These are phyloP conservation scores for Leccinum obscurum DNA, from an alignment of 768 basidiomycete genomes.

Conservation along the genomic window DNA sequence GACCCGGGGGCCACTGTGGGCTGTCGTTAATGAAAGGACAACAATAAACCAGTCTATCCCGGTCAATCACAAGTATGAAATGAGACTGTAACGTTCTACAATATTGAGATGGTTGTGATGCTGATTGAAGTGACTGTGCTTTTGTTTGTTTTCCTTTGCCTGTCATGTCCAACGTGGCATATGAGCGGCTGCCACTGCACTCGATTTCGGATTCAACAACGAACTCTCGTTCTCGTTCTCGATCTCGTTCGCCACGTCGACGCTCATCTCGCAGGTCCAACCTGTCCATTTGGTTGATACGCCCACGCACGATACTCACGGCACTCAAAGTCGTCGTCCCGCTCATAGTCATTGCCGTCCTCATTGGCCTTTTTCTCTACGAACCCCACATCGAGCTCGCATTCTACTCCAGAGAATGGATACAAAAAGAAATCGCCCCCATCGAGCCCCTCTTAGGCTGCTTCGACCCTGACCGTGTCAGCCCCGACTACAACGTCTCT, in stretches of 20 bases:
- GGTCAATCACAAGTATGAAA: no score
- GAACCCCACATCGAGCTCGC: conserved; percentile 87
- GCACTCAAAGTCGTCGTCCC: conserved; percentile 49
- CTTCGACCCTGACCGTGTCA: conserved; percentile 62
- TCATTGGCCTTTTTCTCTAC: conserved; percentile 58
- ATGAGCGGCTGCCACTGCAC: conserved; percentile 55
- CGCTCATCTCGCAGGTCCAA: conserved; percentile 30
- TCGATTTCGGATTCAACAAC: conserved; percentile 34
- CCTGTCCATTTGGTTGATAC: conserved; percentile 25
- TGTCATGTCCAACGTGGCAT: conserved; percentile 41
- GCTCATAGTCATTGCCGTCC: conserved; percentile 36
- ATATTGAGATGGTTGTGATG: no score
- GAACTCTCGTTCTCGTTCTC: conserved; percentile 21
- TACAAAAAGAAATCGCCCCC: conserved; percentile 67
- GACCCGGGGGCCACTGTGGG: no score
- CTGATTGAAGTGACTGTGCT: no score
- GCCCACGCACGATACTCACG: conserved; percentile 38
- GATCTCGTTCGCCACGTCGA: conserved; percentile 29
- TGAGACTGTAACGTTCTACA: no score
- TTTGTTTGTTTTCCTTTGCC: background rate
- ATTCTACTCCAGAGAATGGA: conserved; percentile 77
- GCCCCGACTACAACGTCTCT: conserved; percentile 67
- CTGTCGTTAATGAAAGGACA: no score
- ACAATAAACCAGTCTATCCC: no score
- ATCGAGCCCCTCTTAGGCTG: conserved; percentile 70